Conservation (phyloP, 768 basidiomycete species). For the Hygrophoropsis aurantiaca region DNA sequence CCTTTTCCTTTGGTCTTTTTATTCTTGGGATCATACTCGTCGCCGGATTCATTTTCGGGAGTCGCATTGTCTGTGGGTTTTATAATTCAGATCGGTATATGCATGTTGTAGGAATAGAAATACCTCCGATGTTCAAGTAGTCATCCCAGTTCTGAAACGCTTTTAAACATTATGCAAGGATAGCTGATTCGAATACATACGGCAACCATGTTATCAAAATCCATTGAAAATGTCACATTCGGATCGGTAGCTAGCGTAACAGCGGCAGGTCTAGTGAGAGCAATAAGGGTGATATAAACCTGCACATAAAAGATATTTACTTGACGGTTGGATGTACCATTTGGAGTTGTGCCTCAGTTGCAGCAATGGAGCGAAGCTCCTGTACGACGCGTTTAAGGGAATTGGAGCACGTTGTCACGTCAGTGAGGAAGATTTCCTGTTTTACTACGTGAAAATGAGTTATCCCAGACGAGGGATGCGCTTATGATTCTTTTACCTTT, state of each 20-base stretch:
- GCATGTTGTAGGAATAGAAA: slow-evolving; percentile 8
- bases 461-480: background rate
- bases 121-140: slow-evolving; percentile 51
- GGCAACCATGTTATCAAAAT: slow-evolving; percentile 65
- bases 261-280: slow-evolving; percentile 41
- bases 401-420: slow-evolving; percentile 76
- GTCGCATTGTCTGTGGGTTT: slow-evolving; percentile 8
- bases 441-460: slow-evolving; percentile 58
- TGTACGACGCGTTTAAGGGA: slow-evolving; percentile 78
- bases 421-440: slow-evolving; percentile 78
- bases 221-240: slow-evolving; percentile 45
- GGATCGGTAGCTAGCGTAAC: slow-evolving; percentile 56
- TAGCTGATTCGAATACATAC: slow-evolving; percentile 36
- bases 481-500: slow-evolving; percentile 35
- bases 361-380: slow-evolving; percentile 51
- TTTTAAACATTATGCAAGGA: background rate
- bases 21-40: slow-evolving; percentile 48
- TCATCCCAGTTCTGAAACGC: slow-evolving; percentile 59
- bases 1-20: slow-evolving; percentile 26
- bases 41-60: slow-evolving; percentile 39
- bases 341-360: slow-evolving; percentile 57
- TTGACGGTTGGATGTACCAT: slow-evolving; percentile 67
- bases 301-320: slow-evolving; percentile 37
- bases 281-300: background rate
- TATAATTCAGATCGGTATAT: background rate